These are phyloP conservation scores for Candida palmyrensis DNA, from an alignment of 805 yeast genomes.

Conservation along the genomic window DNA sequence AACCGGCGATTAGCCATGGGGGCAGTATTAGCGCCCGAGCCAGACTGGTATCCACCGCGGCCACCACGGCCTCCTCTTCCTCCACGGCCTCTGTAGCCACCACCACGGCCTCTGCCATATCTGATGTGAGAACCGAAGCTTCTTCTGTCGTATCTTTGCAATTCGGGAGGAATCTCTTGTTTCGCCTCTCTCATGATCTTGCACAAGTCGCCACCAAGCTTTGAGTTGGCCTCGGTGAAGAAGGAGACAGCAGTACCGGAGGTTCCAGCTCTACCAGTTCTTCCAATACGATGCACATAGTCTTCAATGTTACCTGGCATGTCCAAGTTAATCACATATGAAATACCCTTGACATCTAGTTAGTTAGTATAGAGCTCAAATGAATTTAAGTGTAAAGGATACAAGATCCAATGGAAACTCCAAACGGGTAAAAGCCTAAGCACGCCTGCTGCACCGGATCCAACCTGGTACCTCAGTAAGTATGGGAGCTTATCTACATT, in stretches of 20 bases:
- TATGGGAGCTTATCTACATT: constrained; percentile 5
- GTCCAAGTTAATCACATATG: constrained; percentile 88
- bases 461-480: too few relatives aligned
- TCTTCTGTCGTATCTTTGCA: constrained; percentile 58
- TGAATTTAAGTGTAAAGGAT: too few relatives aligned
- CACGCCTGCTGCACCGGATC: too few relatives aligned
- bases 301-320: constrained; percentile 99
- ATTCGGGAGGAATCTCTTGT: constrained; percentile 79
- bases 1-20: constrained; percentile 27
- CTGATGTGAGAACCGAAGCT: constrained; percentile 61
- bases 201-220: constrained; percentile 85
- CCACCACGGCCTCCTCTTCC: constrained; percentile 47
- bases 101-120: constrained; percentile 50
- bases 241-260: constrained; percentile 93
- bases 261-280: constrained; percentile 99
- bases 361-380: constrained; percentile 31
- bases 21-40: constrained; percentile 24
- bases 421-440: too few relatives aligned
- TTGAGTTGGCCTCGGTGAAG: constrained; percentile 83
- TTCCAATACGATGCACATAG: constrained; percentile 97
- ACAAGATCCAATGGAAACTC: too few relatives aligned
- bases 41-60: constrained; percentile 36
- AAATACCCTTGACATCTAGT: constrained; percentile 94
- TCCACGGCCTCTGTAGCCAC: constrained; percentile 49
- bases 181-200: constrained; percentile 93